A percentile compares a stretch with the other conserved stretches of the same genome.
phyloP scores from a whole-genome alignment of 176 grass and related monocot species.

The Triticum aestivum region IWGSC_CS_RefSeq_v2.1 NC_057801.1:273522756-273523255 shows the following conservation, averaged over 20 bases:
- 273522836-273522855: slow-evolving; percentile 35
- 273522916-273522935: background rate
- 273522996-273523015: background rate
- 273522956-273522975: slow-evolving; percentile 19
- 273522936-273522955: slow-evolving; percentile 47
- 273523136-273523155: background rate
- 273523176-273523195: background rate
- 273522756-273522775: slow-evolving; percentile 38
- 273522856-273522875: slow-evolving; percentile 43
- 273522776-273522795: slow-evolving; percentile 41
- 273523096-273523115: slow-evolving; percentile 26
- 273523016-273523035: slow-evolving; percentile 29
- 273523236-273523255: no score
- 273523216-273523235: background rate
- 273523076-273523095: background rate
- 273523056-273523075: slow-evolving; percentile 20
- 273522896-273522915: slow-evolving; percentile 31
- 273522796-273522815: slow-evolving; percentile 12
- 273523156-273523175: background rate
- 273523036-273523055: slow-evolving; percentile 34
- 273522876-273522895: slow-evolving; percentile 39
- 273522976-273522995: background rate
- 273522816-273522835: slow-evolving; percentile 27
- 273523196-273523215: background rate
- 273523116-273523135: background rate